These are phyloP conservation scores for Botrytis paeoniae DNA, from an alignment of 2,329 filamentous ascomycete species.

Conservation along the genomic window DNA sequence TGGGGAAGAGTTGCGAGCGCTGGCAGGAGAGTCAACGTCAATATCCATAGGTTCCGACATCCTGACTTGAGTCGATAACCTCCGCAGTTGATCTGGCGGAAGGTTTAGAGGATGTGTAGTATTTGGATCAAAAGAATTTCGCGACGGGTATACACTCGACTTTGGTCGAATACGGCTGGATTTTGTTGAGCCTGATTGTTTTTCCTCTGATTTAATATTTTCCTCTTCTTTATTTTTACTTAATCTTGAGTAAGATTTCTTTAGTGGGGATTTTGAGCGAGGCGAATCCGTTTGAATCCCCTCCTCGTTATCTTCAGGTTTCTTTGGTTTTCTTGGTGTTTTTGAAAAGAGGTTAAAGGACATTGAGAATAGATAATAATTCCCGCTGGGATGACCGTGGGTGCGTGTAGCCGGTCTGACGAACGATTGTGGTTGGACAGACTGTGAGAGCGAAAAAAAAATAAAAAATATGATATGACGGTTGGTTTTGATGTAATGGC, in stretches of 20 bases:
- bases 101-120: conserved; percentile 81
- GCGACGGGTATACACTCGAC: conserved; percentile 31
- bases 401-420: conserved; percentile 20
- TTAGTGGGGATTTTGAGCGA: conserved; percentile 34
- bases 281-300: conserved; percentile 28
- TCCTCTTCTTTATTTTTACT: conserved; percentile 34
- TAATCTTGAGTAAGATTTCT: conserved; percentile 35
- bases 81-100: conserved; percentile 81
- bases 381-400: conserved; percentile 18
- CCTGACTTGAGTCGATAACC: conserved; percentile 65
- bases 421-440: conserved; percentile 18
- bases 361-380: conserved; percentile 19
- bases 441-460: not conserved
- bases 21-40: conserved; percentile 58
- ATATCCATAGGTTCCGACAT: conserved; percentile 64
- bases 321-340: conserved; percentile 38
- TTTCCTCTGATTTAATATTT: conserved; percentile 26
- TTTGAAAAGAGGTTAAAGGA: conserved; percentile 38
- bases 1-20: conserved; percentile 50
- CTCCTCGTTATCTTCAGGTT: conserved; percentile 32
- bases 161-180: conserved; percentile 35
- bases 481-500: not conserved
- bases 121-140: conserved; percentile 58
- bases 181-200: conserved; percentile 32
- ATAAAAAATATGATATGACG: not conserved